Percentiles rank a stretch among this genome's conserved stretches.
These are phyloP conservation scores for Trichoderma polysporum DNA, from an alignment of 2,329 filamentous ascomycete genomes.

Conservation along the genomic window DNA sequence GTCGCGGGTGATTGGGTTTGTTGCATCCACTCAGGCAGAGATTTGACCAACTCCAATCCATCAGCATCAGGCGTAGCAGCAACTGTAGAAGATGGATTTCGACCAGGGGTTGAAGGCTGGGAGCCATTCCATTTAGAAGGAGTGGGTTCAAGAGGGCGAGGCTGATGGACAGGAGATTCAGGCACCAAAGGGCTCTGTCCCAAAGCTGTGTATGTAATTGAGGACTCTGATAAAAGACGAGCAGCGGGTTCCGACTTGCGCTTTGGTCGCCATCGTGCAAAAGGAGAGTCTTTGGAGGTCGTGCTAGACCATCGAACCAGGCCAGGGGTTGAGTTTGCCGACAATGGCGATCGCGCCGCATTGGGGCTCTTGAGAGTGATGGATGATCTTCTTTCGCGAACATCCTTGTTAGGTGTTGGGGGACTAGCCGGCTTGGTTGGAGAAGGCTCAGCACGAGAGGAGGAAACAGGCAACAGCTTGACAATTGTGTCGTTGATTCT, in stretches of 20 bases:
- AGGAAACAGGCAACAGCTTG: slow-evolving; percentile 31
- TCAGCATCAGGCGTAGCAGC: slow-evolving; percentile 21
- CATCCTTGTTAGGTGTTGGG: slow-evolving; percentile 28
- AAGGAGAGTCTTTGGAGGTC: slow-evolving; percentile 23
- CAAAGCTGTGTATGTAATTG: background rate
- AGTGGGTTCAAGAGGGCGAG: slow-evolving; percentile 33
- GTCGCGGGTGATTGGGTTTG: slow-evolving; percentile 9
- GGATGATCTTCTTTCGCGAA: background rate
- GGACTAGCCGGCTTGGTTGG: slow-evolving; percentile 34
- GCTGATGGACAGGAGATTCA: slow-evolving; percentile 26
- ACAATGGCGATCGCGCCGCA: slow-evolving; percentile 3
- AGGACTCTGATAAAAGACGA: background rate
- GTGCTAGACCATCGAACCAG: background rate
- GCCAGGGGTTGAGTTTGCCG: slow-evolving; percentile 13
- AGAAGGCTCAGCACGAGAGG: slow-evolving; percentile 30
- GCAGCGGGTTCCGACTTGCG: slow-evolving; percentile 17
- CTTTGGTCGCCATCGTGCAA: slow-evolving; percentile 24
- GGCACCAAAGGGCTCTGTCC: background rate
- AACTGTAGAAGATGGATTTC: slow-evolving; percentile 20
- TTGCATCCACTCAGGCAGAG: slow-evolving; percentile 12
- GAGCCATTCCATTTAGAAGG: slow-evolving; percentile 30
- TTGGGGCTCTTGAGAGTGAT: slow-evolving; percentile 12
- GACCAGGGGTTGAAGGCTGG: slow-evolving; percentile 23
- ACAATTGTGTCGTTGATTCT: slow-evolving; percentile 34
- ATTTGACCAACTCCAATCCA: slow-evolving; percentile 7